Conservation (phyloP, 192 early-diverging fungal genomes). For the Coemansia sp. region DNA sequence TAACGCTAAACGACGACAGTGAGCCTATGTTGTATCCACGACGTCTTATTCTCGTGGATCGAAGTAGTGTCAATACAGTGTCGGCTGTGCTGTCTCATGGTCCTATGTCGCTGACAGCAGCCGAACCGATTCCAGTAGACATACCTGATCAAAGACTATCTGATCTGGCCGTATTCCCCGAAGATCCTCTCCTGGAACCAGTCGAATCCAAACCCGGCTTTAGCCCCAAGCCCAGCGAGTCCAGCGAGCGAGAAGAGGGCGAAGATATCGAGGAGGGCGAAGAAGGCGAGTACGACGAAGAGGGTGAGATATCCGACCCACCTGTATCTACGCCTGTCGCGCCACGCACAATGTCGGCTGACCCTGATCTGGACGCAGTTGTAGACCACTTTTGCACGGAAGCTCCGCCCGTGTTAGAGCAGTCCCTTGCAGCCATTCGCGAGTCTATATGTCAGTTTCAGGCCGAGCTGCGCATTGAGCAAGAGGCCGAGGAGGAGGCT, state of each 20-base stretch:
- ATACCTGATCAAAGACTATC: not conserved
- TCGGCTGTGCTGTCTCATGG: not conserved
- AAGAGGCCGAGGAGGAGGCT: slow-evolving; percentile 27
- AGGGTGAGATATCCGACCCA: slow-evolving; percentile 52
- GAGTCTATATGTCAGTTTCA: slow-evolving; percentile 37
- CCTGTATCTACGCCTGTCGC: not conserved
- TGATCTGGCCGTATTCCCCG: not conserved
- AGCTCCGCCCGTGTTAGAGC: slow-evolving; percentile 16
- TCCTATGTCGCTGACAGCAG: not conserved
- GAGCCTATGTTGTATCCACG: slow-evolving; percentile 51
- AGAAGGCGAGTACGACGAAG: slow-evolving; percentile 50
- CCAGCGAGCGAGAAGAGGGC: slow-evolving; percentile 15
- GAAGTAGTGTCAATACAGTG: not conserved
- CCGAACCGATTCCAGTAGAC: not conserved
- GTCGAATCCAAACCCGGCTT: not conserved
- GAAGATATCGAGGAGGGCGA: slow-evolving; percentile 30
- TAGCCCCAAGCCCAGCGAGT: not conserved
- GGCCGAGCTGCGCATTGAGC: slow-evolving; percentile 31
- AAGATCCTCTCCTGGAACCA: not conserved
- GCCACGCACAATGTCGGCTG: not conserved
- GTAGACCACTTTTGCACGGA: slow-evolving; percentile 13
- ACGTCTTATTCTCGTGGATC: slow-evolving; percentile 21
- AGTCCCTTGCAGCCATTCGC: slow-evolving; percentile 30
- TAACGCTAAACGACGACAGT: slow-evolving; percentile 11
- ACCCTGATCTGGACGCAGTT: slow-evolving; percentile 19